Percentiles rank a stretch among this genome's conserved stretches.
Evolutionary conservation across 768 basidiomycete genomes (phyloP).

Genomic region (Lactarius sp.): DNA sequence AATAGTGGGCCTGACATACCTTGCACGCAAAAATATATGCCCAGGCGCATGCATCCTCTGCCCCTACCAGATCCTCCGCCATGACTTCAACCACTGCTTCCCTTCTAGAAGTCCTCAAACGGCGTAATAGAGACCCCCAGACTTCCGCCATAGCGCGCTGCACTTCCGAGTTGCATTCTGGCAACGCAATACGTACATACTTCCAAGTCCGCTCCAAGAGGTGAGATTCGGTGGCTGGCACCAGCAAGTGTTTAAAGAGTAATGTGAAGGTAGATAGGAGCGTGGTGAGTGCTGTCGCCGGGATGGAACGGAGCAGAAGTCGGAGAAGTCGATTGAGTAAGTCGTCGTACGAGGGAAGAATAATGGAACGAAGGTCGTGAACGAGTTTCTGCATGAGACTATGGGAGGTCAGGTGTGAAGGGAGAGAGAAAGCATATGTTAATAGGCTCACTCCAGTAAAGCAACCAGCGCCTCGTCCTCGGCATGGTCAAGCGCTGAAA

Average conservation of each 20-base stretch:
- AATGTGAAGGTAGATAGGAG: constrained; percentile 64
- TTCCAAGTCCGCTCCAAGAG: constrained; percentile 60
- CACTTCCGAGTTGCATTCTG: constrained; percentile 62
- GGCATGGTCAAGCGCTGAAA: constrained; percentile 47
- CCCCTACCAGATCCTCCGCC: constrained; percentile 42
- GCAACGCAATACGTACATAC: constrained; percentile 44
- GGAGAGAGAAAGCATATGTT: not conserved
- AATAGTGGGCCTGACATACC: constrained; percentile 36
- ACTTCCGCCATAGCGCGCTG: constrained; percentile 80
- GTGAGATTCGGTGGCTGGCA: constrained; percentile 52
- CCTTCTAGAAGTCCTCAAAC: constrained; percentile 58
- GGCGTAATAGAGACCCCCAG: constrained; percentile 74
- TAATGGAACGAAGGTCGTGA: constrained; percentile 75
- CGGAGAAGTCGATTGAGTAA: constrained; percentile 52
- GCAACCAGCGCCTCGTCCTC: constrained; percentile 71
- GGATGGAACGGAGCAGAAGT: constrained; percentile 54
- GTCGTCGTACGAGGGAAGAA: constrained; percentile 56
- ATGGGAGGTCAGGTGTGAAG: constrained; percentile 23
- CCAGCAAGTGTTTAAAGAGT: constrained; percentile 67
- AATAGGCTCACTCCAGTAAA: constrained; percentile 63
- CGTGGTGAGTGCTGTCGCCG: constrained; percentile 53
- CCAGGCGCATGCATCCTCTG: constrained; percentile 69
- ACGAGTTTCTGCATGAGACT: constrained; percentile 76
- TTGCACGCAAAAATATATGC: constrained; percentile 75
- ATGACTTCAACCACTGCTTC: constrained; percentile 54